Percentiles rank a stretch among this genome's conserved stretches.
Conservation (phyloP, 2,329 filamentous ascomycete species). For the Zymoseptoria tritici region DNA sequence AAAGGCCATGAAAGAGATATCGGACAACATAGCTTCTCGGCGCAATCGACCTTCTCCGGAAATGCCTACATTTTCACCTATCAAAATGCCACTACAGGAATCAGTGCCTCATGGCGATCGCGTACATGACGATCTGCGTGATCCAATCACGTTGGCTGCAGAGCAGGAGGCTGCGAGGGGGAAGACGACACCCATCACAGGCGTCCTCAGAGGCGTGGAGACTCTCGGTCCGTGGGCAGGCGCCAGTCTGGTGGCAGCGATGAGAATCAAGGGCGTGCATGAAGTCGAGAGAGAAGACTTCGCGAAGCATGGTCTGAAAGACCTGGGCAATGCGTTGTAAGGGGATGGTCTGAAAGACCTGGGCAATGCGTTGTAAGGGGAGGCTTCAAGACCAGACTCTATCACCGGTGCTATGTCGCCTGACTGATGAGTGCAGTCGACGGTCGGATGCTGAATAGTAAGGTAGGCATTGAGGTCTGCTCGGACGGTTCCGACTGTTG, state of each 20-base stretch:
- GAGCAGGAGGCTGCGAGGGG: conserved; percentile 42
- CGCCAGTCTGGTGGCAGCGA: conserved; percentile 60
- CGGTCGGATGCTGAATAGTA: not conserved
- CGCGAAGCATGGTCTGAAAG: conserved; percentile 53
- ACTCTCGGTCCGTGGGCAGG: conserved; percentile 68
- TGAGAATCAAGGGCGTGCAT: conserved; percentile 62
- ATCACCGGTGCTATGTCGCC: not conserved
- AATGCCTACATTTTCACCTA: conserved; percentile 8
- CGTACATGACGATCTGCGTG: conserved; percentile 26
- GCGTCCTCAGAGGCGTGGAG: conserved; percentile 58
- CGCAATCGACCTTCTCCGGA: not conserved
- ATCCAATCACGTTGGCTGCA: conserved; percentile 50
- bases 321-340: not conserved
- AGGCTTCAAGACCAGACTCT: not conserved
- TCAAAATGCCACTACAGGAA: conserved; percentile 22
- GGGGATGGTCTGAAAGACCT: conserved; percentile 38
- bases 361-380: not conserved
- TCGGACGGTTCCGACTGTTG: not conserved
- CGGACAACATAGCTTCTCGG: conserved; percentile 11
- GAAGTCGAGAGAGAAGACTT: conserved; percentile 66
- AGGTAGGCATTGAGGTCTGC: not conserved
- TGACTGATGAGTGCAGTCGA: not conserved
- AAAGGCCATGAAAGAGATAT: conserved; percentile 12
- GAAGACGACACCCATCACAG: conserved; percentile 42
- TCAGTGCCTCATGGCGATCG: conserved; percentile 17